Evolutionary conservation across 345 rosid genomes (phyloP).

Genomic region (Erysimum cheiranthoides): DNA sequence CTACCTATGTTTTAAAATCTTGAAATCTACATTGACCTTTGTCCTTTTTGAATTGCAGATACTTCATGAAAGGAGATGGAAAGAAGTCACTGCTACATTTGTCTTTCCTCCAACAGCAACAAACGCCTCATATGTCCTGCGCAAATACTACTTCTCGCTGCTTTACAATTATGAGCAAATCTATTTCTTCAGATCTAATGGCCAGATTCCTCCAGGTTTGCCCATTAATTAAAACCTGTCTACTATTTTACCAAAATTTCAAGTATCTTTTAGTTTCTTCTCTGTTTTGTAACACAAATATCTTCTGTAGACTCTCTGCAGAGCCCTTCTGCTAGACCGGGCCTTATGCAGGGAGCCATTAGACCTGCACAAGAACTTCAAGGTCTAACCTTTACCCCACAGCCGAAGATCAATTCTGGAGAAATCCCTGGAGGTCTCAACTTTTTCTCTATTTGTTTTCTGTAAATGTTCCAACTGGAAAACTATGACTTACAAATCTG

Average conservation of each 20-base stretch:
- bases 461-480: background rate
- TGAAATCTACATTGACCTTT: background rate
- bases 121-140: constrained; percentile 91
- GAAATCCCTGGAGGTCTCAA: constrained; percentile 60
- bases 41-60: constrained; percentile 53
- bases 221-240: background rate
- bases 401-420: constrained; percentile 48
- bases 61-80: constrained; percentile 87
- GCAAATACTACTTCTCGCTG: constrained; percentile 85
- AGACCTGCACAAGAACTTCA: constrained; percentile 55
- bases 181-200: constrained; percentile 67
- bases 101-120: constrained; percentile 98
- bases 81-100: constrained; percentile 94
- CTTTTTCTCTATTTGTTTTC: constrained; percentile 13
- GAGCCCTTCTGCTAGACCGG: constrained; percentile 45
- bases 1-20: background rate
- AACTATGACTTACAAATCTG: constrained; percentile 11
- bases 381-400: constrained; percentile 52
- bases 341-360: constrained; percentile 53
- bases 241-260: background rate
- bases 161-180: constrained; percentile 82
- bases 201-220: constrained; percentile 67
- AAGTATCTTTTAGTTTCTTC: background rate
- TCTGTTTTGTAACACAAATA: constrained; percentile 27
- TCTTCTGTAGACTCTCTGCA: constrained; percentile 59